Percentiles rank a stretch among this genome's conserved stretches.
Conservation (phyloP, 2,329 filamentous ascomycete species). For the Onygenales sp. region DNA sequence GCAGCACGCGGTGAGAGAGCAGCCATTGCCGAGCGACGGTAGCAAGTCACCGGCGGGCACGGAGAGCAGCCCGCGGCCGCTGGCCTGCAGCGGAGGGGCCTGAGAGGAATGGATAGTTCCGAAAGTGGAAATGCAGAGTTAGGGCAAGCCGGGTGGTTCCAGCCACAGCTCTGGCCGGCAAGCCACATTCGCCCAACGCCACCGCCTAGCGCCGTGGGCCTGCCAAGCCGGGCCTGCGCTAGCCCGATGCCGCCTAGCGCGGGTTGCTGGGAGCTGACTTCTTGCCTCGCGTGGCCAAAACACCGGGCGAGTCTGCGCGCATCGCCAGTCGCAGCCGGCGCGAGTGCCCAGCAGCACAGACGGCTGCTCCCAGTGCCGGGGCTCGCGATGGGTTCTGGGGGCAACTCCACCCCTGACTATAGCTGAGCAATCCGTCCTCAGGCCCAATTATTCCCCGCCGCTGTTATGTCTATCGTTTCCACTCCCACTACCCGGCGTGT, state of each 20-base stretch:
- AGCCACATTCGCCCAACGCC: conserved; percentile 8
- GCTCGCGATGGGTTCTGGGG: not conserved
- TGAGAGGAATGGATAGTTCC: not conserved
- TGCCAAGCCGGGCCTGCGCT: not conserved
- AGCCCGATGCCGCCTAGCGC: conserved; percentile 1
- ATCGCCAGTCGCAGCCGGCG: too few relatives aligned
- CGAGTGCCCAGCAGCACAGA: too few relatives aligned
- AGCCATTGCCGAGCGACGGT: too few relatives aligned
- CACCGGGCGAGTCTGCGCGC: too few relatives aligned
- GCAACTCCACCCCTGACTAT: conserved; percentile 1
- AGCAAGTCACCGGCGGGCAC: too few relatives aligned
- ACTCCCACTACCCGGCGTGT: not conserved
- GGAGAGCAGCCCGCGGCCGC: too few relatives aligned
- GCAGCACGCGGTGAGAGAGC: too few relatives aligned
- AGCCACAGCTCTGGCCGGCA: conserved; percentile 4
- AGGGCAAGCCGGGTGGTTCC: not conserved
- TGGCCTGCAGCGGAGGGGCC: not conserved
- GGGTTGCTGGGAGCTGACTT: conserved; percentile 9
- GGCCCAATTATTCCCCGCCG: not conserved
- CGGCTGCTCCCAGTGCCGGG: too few relatives aligned
- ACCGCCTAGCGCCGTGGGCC: conserved; percentile 7
- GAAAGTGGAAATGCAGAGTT: not conserved
- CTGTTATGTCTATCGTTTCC: not conserved
- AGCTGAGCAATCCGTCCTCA: conserved; percentile 1
- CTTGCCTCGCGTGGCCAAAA: conserved; percentile 12